phyloP scores from a whole-genome alignment of 306 rosid species.

The Oemleria cerasiformis region DNA sequence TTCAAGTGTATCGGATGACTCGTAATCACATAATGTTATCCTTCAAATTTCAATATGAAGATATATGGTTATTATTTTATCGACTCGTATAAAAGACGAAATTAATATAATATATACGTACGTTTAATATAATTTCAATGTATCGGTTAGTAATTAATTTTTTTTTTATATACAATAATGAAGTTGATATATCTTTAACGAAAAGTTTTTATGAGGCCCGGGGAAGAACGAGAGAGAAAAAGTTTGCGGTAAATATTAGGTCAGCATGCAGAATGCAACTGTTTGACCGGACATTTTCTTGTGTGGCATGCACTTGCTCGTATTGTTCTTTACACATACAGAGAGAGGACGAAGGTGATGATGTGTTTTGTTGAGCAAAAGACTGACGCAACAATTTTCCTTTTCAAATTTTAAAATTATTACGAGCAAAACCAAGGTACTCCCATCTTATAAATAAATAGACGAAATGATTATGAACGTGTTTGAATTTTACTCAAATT shows the following conservation, averaged over 20 bases:
- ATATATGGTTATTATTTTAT: too few relatives aligned
- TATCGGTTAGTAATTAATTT: too few relatives aligned
- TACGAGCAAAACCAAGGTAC: conserved; percentile 7
- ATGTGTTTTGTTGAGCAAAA: conserved; percentile 1
- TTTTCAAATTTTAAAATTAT: conserved; percentile 22
- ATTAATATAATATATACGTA: too few relatives aligned
- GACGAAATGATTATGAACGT: too few relatives aligned
- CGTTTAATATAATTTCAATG: too few relatives aligned
- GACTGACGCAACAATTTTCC: conserved; percentile 52
- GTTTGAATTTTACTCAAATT: too few relatives aligned
- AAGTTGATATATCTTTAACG: neutral
- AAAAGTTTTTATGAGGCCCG: neutral
- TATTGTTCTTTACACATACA: too few relatives aligned
- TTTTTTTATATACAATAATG: too few relatives aligned
- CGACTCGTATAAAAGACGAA: too few relatives aligned
- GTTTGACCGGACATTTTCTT: conserved; percentile 9
- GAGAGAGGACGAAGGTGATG: neutral
- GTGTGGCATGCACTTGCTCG: neutral
- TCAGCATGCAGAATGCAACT: conserved; percentile 30
- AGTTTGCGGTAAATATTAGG: conserved; percentile 8
- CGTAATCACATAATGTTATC: too few relatives aligned
- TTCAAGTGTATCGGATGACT: too few relatives aligned
- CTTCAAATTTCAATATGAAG: too few relatives aligned
- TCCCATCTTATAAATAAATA: neutral
- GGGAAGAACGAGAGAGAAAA: neutral